These are phyloP conservation scores for Volvariella volvacea DNA, from an alignment of 1,284 basidiomycete genomes.

Conservation along the genomic window DNA sequence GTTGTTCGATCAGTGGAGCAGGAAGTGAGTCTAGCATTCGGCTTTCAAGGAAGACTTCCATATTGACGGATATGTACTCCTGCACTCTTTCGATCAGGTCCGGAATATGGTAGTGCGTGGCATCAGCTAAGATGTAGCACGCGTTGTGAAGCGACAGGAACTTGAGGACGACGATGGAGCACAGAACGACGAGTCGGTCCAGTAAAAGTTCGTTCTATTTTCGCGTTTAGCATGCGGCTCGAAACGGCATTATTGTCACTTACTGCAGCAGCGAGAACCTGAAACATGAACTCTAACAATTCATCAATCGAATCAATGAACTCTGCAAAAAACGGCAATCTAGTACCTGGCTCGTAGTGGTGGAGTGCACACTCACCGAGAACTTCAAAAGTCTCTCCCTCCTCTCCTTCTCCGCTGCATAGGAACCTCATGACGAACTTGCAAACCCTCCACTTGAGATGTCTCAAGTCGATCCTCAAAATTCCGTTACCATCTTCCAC, in stretches of 20 bases:
- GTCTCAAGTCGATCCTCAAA: conserved; percentile 64
- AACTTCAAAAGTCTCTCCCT: conserved; percentile 68
- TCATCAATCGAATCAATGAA: conserved; percentile 66
- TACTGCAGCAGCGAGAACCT: conserved; percentile 82
- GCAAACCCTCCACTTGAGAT: conserved; percentile 75
- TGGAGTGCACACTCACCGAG: conserved; percentile 42
- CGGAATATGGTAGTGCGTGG: conserved; percentile 71
- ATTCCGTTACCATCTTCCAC: conserved; percentile 39
- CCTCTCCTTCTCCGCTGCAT: conserved; percentile 60
- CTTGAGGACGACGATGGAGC: conserved; percentile 68
- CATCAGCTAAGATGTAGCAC: conserved; percentile 78
- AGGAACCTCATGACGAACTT: conserved; percentile 73
- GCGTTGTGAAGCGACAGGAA: conserved; percentile 76
- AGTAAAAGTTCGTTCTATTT: conserved; percentile 82
- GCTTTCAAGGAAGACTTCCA: conserved; percentile 86
- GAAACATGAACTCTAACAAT: conserved; percentile 82
- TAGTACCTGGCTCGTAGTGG: background rate
- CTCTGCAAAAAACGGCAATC: conserved; percentile 32
- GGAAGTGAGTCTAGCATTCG: conserved; percentile 77
- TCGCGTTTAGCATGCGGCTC: background rate
- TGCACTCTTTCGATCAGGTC: conserved; percentile 73
- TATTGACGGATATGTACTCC: conserved; percentile 75
- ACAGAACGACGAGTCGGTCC: conserved; percentile 79
- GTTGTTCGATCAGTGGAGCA: conserved; percentile 57
- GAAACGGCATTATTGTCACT: conserved; percentile 17